These are phyloP conservation scores for Hymenoscyphus salicellus DNA, from an alignment of 2,329 filamentous ascomycete species.

Conservation along the genomic window DNA sequence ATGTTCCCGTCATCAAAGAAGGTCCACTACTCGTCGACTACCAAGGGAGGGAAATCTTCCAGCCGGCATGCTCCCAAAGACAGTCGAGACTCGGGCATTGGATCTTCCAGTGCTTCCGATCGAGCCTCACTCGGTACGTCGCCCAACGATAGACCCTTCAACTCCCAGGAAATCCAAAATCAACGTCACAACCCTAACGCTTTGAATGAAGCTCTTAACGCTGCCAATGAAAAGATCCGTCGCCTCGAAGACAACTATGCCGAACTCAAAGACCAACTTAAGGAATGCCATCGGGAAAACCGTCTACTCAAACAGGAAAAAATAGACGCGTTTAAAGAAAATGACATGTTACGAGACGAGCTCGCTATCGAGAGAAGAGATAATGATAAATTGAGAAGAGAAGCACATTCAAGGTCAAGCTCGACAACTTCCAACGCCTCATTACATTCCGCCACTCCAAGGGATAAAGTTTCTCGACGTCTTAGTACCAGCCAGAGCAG, in stretches of 20 bases:
- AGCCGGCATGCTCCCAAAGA: slow-evolving; percentile 14
- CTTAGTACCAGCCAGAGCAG: slow-evolving; percentile 6
- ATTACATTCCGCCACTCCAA: not conserved
- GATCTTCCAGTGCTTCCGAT: slow-evolving; percentile 25
- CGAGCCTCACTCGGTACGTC: slow-evolving; percentile 28
- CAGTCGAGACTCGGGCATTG: slow-evolving; percentile 29
- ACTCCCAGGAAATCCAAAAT: slow-evolving; percentile 18
- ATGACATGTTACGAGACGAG: slow-evolving; percentile 14
- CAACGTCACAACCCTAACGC: slow-evolving; percentile 25
- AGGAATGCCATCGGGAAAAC: slow-evolving; percentile 29
- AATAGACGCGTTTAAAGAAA: slow-evolving; percentile 7
- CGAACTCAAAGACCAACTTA: slow-evolving; percentile 18
- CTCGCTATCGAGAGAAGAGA: slow-evolving; percentile 13
- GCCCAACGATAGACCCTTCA: slow-evolving; percentile 19
- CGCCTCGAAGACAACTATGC: slow-evolving; percentile 15
- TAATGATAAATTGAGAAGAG: slow-evolving; percentile 10
- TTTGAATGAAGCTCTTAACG: slow-evolving; percentile 28
- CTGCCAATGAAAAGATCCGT: slow-evolving; percentile 26
- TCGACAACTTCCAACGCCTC: not conserved
- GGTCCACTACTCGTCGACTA: slow-evolving; percentile 28
- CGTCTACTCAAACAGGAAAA: slow-evolving; percentile 25
- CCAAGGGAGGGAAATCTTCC: slow-evolving; percentile 21
- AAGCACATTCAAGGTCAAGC: not conserved
- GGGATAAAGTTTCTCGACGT: not conserved
- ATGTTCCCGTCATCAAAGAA: slow-evolving; percentile 27